These are phyloP conservation scores for Botrytis aclada DNA, from an alignment of 2,329 filamentous ascomycete species.

Conservation along the genomic window DNA sequence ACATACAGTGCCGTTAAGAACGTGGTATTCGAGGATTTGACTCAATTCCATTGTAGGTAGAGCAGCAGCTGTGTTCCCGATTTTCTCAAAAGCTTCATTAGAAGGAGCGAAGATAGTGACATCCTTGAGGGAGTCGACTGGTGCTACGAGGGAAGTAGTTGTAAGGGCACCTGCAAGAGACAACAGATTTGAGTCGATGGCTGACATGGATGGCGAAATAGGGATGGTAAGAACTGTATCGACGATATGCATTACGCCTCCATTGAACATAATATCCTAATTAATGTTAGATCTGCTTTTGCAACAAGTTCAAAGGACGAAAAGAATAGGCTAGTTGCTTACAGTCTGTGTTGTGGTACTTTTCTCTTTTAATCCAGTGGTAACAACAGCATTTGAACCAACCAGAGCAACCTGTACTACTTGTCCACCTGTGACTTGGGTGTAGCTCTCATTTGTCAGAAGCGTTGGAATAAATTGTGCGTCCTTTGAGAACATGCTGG, in stretches of 20 bases:
- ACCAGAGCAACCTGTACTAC: conserved; percentile 38
- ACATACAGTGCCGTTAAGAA: conserved; percentile 15
- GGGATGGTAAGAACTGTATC: conserved; percentile 52
- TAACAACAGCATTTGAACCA: conserved; percentile 11
- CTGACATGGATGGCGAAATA: conserved; percentile 39
- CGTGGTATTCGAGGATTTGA: conserved; percentile 37
- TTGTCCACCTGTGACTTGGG: conserved; percentile 51
- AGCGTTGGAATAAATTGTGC: conserved; percentile 46
- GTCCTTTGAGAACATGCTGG: conserved; percentile 34
- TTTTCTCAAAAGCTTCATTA: conserved; percentile 39
- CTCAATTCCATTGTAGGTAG: conserved; percentile 35
- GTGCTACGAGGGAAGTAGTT: conserved; percentile 34
- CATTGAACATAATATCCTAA: conserved; percentile 47
- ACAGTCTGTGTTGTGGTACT: conserved; percentile 43
- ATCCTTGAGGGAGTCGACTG: conserved; percentile 44
- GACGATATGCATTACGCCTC: conserved; percentile 51
- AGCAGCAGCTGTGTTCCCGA: conserved; percentile 38
- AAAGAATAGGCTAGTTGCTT: conserved; percentile 39
- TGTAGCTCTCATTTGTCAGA: conserved; percentile 43
- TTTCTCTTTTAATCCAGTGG: conserved; percentile 17
- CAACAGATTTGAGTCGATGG: conserved; percentile 40
- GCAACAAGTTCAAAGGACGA: conserved; percentile 37
- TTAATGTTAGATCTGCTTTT: conserved; percentile 38
- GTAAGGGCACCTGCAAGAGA: conserved; percentile 40
- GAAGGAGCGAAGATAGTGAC: conserved; percentile 48